phyloP scores from a whole-genome alignment of 306 rosid genomes.

The Ochetophila trinervis region DNA sequence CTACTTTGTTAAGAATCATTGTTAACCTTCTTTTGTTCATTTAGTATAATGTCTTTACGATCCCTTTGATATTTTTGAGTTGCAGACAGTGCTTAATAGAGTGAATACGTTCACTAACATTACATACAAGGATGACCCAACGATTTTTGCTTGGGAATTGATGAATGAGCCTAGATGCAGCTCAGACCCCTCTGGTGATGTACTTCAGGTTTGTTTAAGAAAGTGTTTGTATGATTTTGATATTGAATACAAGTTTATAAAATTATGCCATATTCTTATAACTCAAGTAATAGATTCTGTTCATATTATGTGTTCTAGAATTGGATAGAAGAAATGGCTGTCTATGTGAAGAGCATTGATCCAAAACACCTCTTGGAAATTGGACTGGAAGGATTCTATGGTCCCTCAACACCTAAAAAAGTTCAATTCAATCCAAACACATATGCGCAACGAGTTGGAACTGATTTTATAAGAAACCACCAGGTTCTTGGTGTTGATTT shows the following conservation, averaged over 20 bases:
- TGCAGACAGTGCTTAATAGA: constrained; percentile 81
- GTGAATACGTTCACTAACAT: constrained; percentile 69
- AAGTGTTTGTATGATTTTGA: not conserved
- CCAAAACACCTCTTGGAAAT: constrained; percentile 85
- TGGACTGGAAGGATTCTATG: constrained; percentile 92
- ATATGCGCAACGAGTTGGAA: constrained; percentile 87
- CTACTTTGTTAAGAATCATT: constrained; percentile 1
- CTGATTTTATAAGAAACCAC: constrained; percentile 90
- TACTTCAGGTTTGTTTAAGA: constrained; percentile 56
- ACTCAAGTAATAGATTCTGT: not conserved
- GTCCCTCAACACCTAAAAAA: constrained; percentile 78
- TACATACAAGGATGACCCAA: constrained; percentile 91
- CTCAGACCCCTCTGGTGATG: constrained; percentile 74
- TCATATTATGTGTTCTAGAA: constrained; percentile 38
- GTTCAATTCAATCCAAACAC: constrained; percentile 80
- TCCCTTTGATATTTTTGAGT: constrained; percentile 4
- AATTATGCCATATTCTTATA: not conserved
- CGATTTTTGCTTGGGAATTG: constrained; percentile 93
- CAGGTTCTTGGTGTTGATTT: constrained; percentile 88
- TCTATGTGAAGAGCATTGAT: constrained; percentile 78
- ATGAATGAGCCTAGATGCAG: constrained; percentile 94
- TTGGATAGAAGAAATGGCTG: constrained; percentile 94
- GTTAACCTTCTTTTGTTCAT: not conserved
- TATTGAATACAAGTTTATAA: not conserved
- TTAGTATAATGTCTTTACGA: not conserved